A percentile compares a stretch with the other conserved stretches of the same genome.
Conservation (phyloP, 805 yeast genomes). For the Lipomyces yamadae region DNA sequence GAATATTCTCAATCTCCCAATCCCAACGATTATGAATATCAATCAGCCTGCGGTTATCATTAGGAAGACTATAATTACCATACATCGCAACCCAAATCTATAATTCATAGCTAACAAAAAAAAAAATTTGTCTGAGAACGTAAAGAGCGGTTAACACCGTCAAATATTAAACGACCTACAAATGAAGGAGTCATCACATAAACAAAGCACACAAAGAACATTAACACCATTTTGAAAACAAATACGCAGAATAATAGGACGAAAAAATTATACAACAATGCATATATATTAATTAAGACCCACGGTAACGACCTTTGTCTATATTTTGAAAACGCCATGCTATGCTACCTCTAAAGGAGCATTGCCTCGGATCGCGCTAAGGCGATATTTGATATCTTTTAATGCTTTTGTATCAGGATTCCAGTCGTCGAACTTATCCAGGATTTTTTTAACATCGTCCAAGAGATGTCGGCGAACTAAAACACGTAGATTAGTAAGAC, state of each 20-base stretch:
- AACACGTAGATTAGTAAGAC: background rate
- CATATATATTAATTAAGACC: background rate
- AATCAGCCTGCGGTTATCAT: too few relatives aligned
- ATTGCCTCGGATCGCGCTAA: slow-evolving; percentile 46
- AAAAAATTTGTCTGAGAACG: too few relatives aligned
- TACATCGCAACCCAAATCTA: too few relatives aligned
- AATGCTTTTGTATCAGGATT: slow-evolving; percentile 79
- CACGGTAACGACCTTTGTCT: background rate
- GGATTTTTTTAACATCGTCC: slow-evolving; percentile 61
- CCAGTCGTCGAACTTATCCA: slow-evolving; percentile 81
- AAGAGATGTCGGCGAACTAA: slow-evolving; percentile 48
- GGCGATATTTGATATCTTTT: slow-evolving; percentile 81
- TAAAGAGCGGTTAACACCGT: background rate
- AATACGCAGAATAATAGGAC: background rate
- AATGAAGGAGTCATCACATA: background rate
- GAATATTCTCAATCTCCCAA: too few relatives aligned
- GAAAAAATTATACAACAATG: background rate
- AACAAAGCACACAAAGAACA: background rate
- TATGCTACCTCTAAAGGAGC: background rate
- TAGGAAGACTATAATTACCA: too few relatives aligned
- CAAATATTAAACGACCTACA: too few relatives aligned
- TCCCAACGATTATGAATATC: too few relatives aligned
- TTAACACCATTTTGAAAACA: background rate
- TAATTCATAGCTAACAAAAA: too few relatives aligned
- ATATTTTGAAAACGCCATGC: background rate